These are phyloP conservation scores for Xylaria longipes DNA, from an alignment of 495 filamentous ascomycete genomes.

Conservation along the genomic window DNA sequence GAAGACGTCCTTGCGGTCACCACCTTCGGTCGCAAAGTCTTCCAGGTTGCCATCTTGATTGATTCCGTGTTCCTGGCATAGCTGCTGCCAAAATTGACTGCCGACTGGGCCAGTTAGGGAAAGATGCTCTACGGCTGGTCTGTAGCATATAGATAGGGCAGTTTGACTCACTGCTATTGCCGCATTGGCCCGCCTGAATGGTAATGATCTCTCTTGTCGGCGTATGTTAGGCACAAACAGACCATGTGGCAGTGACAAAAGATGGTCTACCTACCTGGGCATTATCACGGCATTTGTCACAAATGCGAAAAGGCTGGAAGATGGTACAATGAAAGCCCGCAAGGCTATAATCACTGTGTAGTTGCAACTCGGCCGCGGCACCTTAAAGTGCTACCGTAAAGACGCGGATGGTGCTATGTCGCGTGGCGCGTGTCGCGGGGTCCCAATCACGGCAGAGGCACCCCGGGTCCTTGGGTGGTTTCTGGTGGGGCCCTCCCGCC, in stretches of 20 bases:
- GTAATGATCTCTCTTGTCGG: conserved; percentile 94
- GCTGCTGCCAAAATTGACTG: conserved; percentile 95
- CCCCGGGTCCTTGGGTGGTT: too few species aligned
- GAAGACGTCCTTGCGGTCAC: conserved; percentile 98
- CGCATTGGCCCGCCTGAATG: conserved; percentile 98
- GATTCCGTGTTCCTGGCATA: conserved; percentile 97
- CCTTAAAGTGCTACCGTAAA: neutral
- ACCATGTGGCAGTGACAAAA: neutral
- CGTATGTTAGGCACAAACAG: conserved; percentile 27
- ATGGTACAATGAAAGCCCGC: neutral
- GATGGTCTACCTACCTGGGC: conserved; percentile 51
- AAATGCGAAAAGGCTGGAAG: neutral
- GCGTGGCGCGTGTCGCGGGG: conserved; percentile 10
- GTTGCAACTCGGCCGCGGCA: neutral
- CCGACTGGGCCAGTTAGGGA: conserved; percentile 66
- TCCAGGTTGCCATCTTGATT: conserved; percentile 95
- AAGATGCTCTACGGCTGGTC: conserved; percentile 19
- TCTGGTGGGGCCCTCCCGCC: too few species aligned
- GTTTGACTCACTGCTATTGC: conserved; percentile 86
- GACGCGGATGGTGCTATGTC: neutral
- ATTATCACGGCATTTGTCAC: conserved; percentile 49
- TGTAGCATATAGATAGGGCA: conserved; percentile 3
- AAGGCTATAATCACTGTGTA: neutral
- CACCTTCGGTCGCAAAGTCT: conserved; percentile 94
- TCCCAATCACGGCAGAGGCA: neutral